Base-by-base conservation (phyloP, 495 filamentous ascomycete genomes). In the Penicillium roqueforti region DNA sequence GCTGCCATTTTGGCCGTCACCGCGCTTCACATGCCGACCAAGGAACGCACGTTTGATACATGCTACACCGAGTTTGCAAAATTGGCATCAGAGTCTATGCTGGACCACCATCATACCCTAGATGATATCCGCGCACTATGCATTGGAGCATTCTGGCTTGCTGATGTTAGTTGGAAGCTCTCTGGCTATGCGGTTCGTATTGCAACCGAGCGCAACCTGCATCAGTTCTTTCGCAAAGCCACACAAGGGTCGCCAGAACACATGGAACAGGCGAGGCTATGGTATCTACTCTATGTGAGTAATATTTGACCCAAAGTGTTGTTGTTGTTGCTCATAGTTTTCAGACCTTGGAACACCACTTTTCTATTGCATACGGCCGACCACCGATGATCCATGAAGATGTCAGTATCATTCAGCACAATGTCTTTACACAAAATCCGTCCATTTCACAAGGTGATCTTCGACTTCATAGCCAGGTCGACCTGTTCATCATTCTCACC, bases 371-470 rank as follows among this genome's bases (percentile, higher is more conserved):
- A 43, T 82, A 81, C 43, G 77, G 79, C 3, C 68, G 79, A 47
- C 76, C 78, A 14, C 77, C 79, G 3, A 79, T 80, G 56, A 79
- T 80, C 45, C 77, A 81, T 45, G 79, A 83, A 59, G 77, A 81
- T 51, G 56, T 69, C 8, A 70, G 75, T 34, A 80, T 83, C 42
- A 70, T 62, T 0, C 73, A 79, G 46, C 78, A 80, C 56, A 76
- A 80, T 47, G 62, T 60, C 25, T 80, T 82, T 29, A 71, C 78
- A 38, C 63, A 75, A 25, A 65, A 66, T 11, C 72, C 71, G 8
- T 67, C 68, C 8, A 66, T 66, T n/a, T 69, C 71, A 11, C 77
- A 80, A 51, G 72, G 70, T 3, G 81, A 85, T 55, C 65, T 76
- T 43, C 71, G 82, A 47, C 58, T 85, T 11, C 72, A 79, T 20